Conservation (phyloP, 148 eudicot species). For the Persicaria tinctoria region DNA sequence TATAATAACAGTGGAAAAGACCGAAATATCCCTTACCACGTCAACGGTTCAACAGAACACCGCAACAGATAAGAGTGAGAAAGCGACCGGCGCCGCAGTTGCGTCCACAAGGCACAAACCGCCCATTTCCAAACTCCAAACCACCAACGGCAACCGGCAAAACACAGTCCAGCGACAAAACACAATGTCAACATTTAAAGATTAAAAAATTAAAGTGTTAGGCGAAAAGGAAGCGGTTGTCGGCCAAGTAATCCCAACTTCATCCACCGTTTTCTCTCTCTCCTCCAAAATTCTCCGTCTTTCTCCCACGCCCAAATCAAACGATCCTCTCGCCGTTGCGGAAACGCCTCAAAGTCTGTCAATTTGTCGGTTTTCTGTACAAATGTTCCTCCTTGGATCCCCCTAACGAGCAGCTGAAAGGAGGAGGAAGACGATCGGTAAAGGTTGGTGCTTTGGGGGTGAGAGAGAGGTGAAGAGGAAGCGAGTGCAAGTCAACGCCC, state of each 20-base stretch:
- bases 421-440: neutral
- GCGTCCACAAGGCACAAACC: neutral
- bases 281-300: neutral
- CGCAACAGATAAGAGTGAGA: no score
- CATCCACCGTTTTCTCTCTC: conserved; percentile 3
- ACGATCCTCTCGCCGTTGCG: neutral
- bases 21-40: neutral
- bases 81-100: neutral
- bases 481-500: neutral
- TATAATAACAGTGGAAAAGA: neutral
- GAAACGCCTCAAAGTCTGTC: neutral
- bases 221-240: neutral
- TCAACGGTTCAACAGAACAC: neutral
- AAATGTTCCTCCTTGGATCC: neutral
- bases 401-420: neutral
- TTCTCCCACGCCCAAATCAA: neutral
- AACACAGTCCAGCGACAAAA: neutral
- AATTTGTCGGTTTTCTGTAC: neutral
- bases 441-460: neutral
- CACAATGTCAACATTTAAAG: neutral
- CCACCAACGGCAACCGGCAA: neutral
- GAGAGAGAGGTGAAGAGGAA: neutral
- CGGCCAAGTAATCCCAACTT: neutral
- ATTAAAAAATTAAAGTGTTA: neutral
- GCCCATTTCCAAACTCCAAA: neutral